These are phyloP conservation scores for Phytophthora boehmeriae DNA, from an alignment of 352 stramenopile genomes.

Conservation along the genomic window DNA sequence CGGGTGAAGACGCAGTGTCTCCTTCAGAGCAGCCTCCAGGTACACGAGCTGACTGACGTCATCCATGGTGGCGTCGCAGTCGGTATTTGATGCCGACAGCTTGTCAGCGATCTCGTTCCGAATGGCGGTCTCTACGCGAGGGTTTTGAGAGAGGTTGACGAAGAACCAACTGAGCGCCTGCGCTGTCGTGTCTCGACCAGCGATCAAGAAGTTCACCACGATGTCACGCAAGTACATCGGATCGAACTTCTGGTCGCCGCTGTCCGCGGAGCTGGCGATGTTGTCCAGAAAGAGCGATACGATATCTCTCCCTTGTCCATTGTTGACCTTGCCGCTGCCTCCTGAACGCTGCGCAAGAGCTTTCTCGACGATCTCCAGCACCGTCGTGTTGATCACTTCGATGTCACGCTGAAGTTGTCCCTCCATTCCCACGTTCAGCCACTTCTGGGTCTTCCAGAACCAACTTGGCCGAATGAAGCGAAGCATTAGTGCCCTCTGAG, in stretches of 20 bases:
- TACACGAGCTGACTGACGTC: slow-evolving; percentile 36
- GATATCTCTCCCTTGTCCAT: slow-evolving; percentile 9
- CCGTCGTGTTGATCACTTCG: slow-evolving; percentile 39
- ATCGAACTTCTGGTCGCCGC: slow-evolving; percentile 25
- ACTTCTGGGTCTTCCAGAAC: slow-evolving; percentile 47
- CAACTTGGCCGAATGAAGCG: slow-evolving; percentile 41
- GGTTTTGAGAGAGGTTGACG: slow-evolving; percentile 52
- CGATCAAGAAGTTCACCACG: slow-evolving; percentile 78
- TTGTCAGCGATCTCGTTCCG: slow-evolving; percentile 38
- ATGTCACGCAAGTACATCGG: slow-evolving; percentile 60
- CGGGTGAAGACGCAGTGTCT: slow-evolving; percentile 59
- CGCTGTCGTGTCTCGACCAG: slow-evolving; percentile 75
- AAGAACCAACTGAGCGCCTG: slow-evolving; percentile 76
- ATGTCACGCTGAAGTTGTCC: slow-evolving; percentile 33
- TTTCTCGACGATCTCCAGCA: slow-evolving; percentile 41
- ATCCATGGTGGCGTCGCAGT: slow-evolving; percentile 16
- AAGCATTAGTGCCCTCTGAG: slow-evolving; percentile 30
- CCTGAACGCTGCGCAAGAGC: slow-evolving; percentile 21
- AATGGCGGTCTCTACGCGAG: slow-evolving; percentile 46
- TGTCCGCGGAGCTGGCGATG: slow-evolving; percentile 20
- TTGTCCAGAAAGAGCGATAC: slow-evolving; percentile 32
- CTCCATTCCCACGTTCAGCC: slow-evolving; percentile 35
- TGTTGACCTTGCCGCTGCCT: slow-evolving; percentile 1
- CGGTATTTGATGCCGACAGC: slow-evolving; percentile 8
- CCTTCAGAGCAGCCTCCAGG: slow-evolving; percentile 46